phyloP scores from a whole-genome alignment of 129 eudicot genomes.

The Centaurea solstitialis region DNA sequence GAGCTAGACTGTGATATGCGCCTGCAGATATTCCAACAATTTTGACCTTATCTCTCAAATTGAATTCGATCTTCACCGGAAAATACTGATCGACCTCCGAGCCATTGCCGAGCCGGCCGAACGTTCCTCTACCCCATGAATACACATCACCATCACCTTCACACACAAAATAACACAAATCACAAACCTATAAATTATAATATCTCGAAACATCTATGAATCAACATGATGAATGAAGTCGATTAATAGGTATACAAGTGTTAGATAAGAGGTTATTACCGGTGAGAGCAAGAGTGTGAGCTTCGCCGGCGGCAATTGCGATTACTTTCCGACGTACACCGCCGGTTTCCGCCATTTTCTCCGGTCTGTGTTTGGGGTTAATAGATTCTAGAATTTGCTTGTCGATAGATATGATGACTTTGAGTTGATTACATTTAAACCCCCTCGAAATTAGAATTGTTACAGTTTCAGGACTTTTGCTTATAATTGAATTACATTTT shows the following conservation, averaged over 20 bases:
- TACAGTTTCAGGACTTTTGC: too few relatives aligned
- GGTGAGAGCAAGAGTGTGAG: slow-evolving; percentile 87
- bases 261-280: slow-evolving; percentile 37
- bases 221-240: not conserved
- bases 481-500: too few relatives aligned
- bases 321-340: slow-evolving; percentile 42
- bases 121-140: slow-evolving; percentile 95
- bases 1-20: slow-evolving; percentile 87
- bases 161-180: slow-evolving; percentile 1
- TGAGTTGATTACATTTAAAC: too few relatives aligned
- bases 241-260: not conserved
- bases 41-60: slow-evolving; percentile 33
- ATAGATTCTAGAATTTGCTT: not conserved
- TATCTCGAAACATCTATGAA: not conserved
- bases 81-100: slow-evolving; percentile 52
- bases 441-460: too few relatives aligned
- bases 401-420: too few relatives aligned
- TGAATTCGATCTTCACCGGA: slow-evolving; percentile 49
- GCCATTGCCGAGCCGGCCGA: slow-evolving; percentile 88
- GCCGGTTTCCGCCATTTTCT: slow-evolving; percentile 18
- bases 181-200: not conserved
- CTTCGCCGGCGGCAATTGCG: slow-evolving; percentile 80
- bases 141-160: slow-evolving; percentile 80
- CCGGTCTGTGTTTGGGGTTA: not conserved
- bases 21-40: slow-evolving; percentile 83